These are phyloP conservation scores for Fusarium annulatum DNA, from an alignment of 2,329 filamentous ascomycete genomes.

Conservation along the genomic window DNA sequence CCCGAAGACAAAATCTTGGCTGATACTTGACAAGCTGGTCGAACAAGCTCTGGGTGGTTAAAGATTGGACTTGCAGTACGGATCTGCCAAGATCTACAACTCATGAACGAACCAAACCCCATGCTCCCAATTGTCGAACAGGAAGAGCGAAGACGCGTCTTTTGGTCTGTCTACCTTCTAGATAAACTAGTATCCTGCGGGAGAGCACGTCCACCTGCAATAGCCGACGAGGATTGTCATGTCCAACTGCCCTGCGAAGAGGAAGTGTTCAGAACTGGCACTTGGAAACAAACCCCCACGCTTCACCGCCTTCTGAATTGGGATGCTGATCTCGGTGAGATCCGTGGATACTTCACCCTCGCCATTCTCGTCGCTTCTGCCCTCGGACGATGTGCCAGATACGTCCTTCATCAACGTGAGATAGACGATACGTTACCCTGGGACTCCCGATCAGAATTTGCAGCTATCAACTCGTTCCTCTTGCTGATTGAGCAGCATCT, in stretches of 20 bases:
- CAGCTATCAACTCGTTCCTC: neutral
- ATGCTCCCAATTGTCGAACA: neutral
- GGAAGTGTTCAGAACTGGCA: neutral
- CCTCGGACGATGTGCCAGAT: neutral
- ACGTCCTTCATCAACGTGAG: neutral
- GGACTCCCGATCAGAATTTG: neutral
- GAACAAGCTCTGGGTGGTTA: neutral
- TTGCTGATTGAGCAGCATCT: neutral
- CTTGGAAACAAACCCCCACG: neutral
- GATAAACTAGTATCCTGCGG: neutral
- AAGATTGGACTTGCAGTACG: neutral
- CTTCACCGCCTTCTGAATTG: neutral
- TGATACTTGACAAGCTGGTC: neutral
- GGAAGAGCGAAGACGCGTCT: neutral
- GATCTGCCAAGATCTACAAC: neutral
- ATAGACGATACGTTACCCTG: neutral
- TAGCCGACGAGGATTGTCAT: neutral
- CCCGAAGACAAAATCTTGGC: accelerated
- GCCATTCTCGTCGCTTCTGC: neutral
- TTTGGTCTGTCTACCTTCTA: neutral
- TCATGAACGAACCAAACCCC: neutral
- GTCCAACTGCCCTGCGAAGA: neutral
- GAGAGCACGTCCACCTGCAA: neutral
- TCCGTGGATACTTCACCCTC: neutral
- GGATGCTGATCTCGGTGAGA: neutral